Evolutionary conservation across 2,329 filamentous ascomycete species (phyloP).

Genomic region (Macrophomina phaseolina): DNA sequence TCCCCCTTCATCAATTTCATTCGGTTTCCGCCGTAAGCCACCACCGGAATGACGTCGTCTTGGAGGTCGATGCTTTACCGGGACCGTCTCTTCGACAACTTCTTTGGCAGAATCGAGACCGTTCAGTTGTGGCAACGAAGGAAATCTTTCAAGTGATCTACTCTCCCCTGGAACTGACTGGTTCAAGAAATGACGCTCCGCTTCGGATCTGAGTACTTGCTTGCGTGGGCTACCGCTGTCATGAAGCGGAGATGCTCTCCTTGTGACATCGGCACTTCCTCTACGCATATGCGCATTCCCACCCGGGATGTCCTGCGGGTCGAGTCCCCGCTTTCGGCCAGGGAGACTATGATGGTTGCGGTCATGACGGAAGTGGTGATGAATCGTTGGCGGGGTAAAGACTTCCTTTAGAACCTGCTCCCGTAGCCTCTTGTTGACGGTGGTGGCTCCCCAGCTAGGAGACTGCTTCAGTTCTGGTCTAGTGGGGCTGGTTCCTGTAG

Average conservation of each 20-base stretch:
- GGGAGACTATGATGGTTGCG: conserved; percentile 36
- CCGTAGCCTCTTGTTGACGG: conserved; percentile 83
- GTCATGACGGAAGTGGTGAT: conserved; percentile 72
- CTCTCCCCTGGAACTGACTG: conserved; percentile 13
- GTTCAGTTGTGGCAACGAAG: conserved; percentile 25
- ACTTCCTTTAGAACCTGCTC: conserved; percentile 94
- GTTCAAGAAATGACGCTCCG: conserved; percentile 37
- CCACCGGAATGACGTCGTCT: conserved; percentile 84
- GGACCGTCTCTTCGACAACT: conserved; percentile 33
- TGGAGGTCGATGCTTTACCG: conserved; percentile 37
- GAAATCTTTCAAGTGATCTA: conserved; percentile 23
- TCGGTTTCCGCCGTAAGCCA: conserved; percentile 73
- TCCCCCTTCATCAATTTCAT: conserved; percentile 68
- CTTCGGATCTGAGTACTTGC: conserved; percentile 50
- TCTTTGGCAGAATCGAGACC: conserved; percentile 35
- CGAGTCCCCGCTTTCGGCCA: conserved; percentile 15
- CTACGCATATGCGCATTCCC: conserved; percentile 39
- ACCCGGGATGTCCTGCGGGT: neutral
- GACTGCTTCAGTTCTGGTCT: conserved; percentile 56
- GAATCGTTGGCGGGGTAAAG: conserved; percentile 82
- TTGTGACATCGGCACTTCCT: conserved; percentile 46
- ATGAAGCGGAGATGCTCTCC: neutral
- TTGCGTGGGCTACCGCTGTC: conserved; percentile 38
- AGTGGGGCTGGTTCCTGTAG: conserved; percentile 33
- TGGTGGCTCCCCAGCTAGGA: conserved; percentile 84